Base-by-base conservation (phyloP, 768 basidiomycete species). In the Mrakia hoshinonis region DNA sequence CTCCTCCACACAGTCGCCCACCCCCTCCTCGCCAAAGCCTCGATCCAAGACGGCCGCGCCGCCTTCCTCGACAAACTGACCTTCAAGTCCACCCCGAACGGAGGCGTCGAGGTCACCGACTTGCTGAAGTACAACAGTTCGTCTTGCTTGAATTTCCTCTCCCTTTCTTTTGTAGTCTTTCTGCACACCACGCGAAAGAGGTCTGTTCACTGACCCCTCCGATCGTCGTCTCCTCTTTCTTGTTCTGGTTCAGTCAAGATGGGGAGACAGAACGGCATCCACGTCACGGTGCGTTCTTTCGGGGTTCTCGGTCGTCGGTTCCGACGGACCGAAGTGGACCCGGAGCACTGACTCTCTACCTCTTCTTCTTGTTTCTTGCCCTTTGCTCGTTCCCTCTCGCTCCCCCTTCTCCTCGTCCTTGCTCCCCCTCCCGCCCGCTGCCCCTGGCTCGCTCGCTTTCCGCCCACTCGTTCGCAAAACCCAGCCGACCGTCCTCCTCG, bases 61-160 rank as follows among this genome's bases (percentile, higher is more conserved):
- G 0, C 24, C n/a, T 38, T 72, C 22, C 43, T 48, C 52, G 65
- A 72, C 10, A 34, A 55, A 5, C 22, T 72, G 5, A 68, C 72
- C 7, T 38, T 38, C 60, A 73, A 88, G 77, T 78, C 82, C 20
- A 80, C 82, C 6, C 85, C 87, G 0, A 94, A 96, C 75, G 90
- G 89, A 13, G 92, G 92, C 0, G 85, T 85, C n/a, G 87, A 82
- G 3, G 88, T 91, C 31, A 91, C 90, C 0, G 87, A 91, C 73
- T 90, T 90, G 74, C 81, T 96, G 73, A 96, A 95, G 81, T 91
- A 92, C 77, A 87, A 85, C n/a, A 84, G 92, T 93, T 76, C 67
- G 89, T 81, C 54, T 39, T 55, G 29, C 47, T 24, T 43, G n/a
- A 54, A 54, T n/a, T 24, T 48, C 47, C 48, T 29, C 48, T 24